phyloP scores from a whole-genome alignment of 352 stramenopile species.

The Porosira glacialis region DNA sequence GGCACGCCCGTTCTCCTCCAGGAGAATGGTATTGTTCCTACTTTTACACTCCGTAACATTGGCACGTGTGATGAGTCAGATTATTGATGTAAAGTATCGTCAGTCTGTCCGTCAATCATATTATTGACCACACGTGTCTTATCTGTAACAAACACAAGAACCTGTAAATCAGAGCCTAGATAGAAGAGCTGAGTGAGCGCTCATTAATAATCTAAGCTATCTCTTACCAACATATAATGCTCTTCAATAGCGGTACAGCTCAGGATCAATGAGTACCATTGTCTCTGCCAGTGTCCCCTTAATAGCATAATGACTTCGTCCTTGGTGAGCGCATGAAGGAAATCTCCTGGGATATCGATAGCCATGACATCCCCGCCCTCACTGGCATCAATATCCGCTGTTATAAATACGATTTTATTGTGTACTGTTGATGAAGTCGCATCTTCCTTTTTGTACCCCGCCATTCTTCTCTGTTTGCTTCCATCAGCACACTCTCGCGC shows the following conservation, averaged over 20 bases:
- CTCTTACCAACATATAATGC: neutral
- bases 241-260: conserved; percentile 2
- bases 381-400: conserved; percentile 3
- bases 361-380: conserved; percentile 1
- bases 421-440: neutral
- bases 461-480: conserved; percentile 23
- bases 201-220: neutral
- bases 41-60: too few species aligned
- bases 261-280: conserved; percentile 7
- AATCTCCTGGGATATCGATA: conserved; percentile 13
- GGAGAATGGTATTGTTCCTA: too few species aligned
- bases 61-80: too few species aligned
- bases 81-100: too few species aligned
- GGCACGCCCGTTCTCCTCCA: neutral
- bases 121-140: too few species aligned
- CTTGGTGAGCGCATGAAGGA: conserved; percentile 7
- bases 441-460: neutral
- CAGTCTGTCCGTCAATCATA: too few species aligned
- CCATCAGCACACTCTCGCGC: conserved; percentile 38
- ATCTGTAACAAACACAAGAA: too few species aligned
- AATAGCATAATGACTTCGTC: conserved; percentile 21
- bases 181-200: too few species aligned
- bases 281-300: conserved; percentile 13
- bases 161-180: too few species aligned
- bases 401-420: conserved; percentile 2